Evolutionary conservation across 192 early-diverging fungal genomes (phyloP), one percentile per base, ranked within the genome.

Genomic region (Entomortierella lignicola): DNA sequence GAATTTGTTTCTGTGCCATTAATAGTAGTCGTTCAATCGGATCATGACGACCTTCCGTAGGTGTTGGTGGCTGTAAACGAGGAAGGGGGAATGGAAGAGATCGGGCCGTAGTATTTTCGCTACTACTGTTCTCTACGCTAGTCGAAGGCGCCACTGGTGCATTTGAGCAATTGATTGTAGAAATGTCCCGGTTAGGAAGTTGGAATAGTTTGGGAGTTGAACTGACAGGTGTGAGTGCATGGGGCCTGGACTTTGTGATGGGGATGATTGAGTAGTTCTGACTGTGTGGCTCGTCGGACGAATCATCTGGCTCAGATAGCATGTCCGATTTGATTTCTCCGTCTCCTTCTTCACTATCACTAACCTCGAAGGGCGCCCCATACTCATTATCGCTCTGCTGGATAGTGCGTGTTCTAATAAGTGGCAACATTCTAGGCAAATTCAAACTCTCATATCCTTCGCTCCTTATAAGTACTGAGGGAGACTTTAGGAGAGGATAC

Each of bases 401-500:
- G 2, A 77, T 69, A 1, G 74, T 69, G 0, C 54, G 74, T 11
- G 74, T 69, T 15, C 66, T 60, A 27, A 54, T 69, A 23, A 77
- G 21, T 13, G 66, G 66, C 8, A 77, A 47, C 71, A 72, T 72
- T 23, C 25, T 17, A 17, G 56, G 56, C 8, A 52, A 37, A 29
- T 56, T n/a, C 1, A 60, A 25, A 1, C 44, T 34, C 18, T 63
- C 70, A 26, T 32, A 37, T 27, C 53, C 53, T 30, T 25, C 23
- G 20, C 62, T 34, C 11, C 43, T 39, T 10, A 13, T 34, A 11
- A 25, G 0, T 17, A 62, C 55, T 20, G 72, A 68, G 0, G 72
- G 47, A 13, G 72, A 68, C 34, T 68, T 66, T 30, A 68, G 23
- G 26, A 77, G 56, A 6, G 72, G 72, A 26, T 77, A 77, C 8